A percentile compares a stretch with the other conserved stretches of the same genome.
Conservation (phyloP, 495 filamentous ascomycete genomes). For the Penicillium manginii region DNA sequence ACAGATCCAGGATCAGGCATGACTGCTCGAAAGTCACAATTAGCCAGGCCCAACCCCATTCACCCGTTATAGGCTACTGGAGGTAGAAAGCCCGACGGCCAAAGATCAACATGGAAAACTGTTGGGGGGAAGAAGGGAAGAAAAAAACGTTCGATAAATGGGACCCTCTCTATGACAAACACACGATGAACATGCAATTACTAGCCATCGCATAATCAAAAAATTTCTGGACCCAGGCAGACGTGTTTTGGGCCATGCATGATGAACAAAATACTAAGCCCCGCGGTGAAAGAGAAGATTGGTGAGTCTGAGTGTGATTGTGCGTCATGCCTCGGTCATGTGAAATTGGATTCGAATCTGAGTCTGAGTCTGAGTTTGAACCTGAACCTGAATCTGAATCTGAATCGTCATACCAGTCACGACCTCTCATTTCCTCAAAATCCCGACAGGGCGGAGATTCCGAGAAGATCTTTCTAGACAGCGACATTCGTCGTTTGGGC, state of each 20-base stretch:
- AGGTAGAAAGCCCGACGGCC: background rate
- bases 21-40: too few relatives aligned
- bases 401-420: too few relatives aligned
- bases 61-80: too few relatives aligned
- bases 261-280: background rate
- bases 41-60: too few relatives aligned
- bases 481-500: constrained; percentile 21
- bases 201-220: constrained; percentile 1
- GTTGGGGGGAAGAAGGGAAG: constrained; percentile 3
- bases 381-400: too few relatives aligned
- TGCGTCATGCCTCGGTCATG: constrained; percentile 11
- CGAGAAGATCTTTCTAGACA: constrained; percentile 19
- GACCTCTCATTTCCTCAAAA: too few relatives aligned
- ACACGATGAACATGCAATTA: constrained; percentile 7
- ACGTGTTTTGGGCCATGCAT: constrained; percentile 3
- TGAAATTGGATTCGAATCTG: background rate
- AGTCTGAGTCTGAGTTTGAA: too few relatives aligned
- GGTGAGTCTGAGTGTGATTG: background rate
- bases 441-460: background rate
- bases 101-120: background rate
- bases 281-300: background rate
- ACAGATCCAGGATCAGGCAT: too few relatives aligned
- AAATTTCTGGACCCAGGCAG: constrained; percentile 7
- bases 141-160: background rate
- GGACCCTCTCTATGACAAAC: constrained; percentile 5